Percentiles rank a stretch among this genome's conserved stretches.
phyloP scores from a whole-genome alignment of 2,329 filamentous ascomycete genomes.

The Trichothecium roseum region DNA sequence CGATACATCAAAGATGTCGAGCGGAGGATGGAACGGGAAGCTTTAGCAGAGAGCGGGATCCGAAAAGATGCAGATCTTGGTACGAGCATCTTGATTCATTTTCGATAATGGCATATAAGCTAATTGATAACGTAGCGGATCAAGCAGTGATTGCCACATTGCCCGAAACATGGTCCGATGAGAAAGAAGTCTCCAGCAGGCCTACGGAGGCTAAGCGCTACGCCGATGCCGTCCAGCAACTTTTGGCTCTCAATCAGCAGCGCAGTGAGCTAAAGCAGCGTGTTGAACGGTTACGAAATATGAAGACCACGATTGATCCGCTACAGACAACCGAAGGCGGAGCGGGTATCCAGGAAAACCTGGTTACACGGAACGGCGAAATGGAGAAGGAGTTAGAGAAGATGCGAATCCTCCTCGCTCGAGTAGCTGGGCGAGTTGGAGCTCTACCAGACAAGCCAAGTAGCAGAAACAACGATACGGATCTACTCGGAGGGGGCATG shows the following conservation, averaged over 20 bases:
- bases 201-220: slow-evolving; percentile 42
- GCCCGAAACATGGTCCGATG: slow-evolving; percentile 33
- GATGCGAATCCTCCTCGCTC: slow-evolving; percentile 52
- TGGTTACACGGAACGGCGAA: slow-evolving; percentile 54
- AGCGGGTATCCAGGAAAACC: slow-evolving; percentile 49
- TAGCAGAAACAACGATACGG: slow-evolving; percentile 14
- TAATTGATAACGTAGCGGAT: slow-evolving; percentile 20
- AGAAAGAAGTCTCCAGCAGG: slow-evolving; percentile 22
- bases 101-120: not conserved
- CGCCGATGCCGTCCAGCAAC: slow-evolving; percentile 33
- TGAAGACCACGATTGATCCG: slow-evolving; percentile 41
- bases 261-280: slow-evolving; percentile 23
- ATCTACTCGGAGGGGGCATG: slow-evolving; percentile 27
- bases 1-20: slow-evolving; percentile 45
- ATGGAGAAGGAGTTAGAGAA: slow-evolving; percentile 56
- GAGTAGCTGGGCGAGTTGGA: slow-evolving; percentile 44
- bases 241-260: slow-evolving; percentile 36
- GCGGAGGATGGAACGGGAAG: slow-evolving; percentile 21
- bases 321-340: slow-evolving; percentile 15
- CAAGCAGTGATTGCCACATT: slow-evolving; percentile 33
- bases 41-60: slow-evolving; percentile 24
- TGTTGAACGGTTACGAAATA: slow-evolving; percentile 35
- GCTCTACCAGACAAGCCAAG: slow-evolving; percentile 18
- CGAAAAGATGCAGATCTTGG: slow-evolving; percentile 32
- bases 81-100: slow-evolving; percentile 13